Evolutionary conservation across 257 asterid genomes (phyloP), one percentile per base, ranked within the genome.

Genomic region (Ajuga chamaepitys): DNA sequence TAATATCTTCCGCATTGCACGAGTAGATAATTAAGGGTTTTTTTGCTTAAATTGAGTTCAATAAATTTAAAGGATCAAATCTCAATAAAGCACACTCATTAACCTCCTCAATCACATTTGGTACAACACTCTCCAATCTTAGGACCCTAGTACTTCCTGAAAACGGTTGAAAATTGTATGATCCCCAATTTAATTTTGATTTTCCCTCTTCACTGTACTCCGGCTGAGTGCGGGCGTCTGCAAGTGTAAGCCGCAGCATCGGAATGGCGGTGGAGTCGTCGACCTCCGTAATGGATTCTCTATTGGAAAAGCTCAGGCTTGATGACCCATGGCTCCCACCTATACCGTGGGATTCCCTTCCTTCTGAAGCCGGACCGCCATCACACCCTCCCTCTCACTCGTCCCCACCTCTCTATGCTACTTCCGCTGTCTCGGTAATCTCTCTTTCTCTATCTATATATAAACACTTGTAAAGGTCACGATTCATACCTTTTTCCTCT

Each of bases 291-390:
- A 45, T 88, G 67, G 72, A 72, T 58, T 82, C 82, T 58, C 78
- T 88, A 45, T 58, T 83, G 68, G 80, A 80, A 69, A 83, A 82
- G 67, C 80, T 92, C 37, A 82, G 73, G 75, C 85, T 92, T 9
- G 88, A 87, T 30, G 91, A 86, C 41, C 89, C 91, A 6, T 85
- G 86, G 83, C 59, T 88, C n/a, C 86, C 86, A 13, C 83, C 97
- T 16, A 74, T 83, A 78, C 87, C 90, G 9, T 84, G 97, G 98
- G 98, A 92, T 51, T 85, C 88, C 18, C 25, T 81, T 41, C 75
- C 90, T 63, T 76, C 89, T 21, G 84, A 77, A 64, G 69, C 77
- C 68, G 86, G 81, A 75, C 62, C 76, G 59, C 69, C 80, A 24
- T 44, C 82, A 34, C 76, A 62, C 30, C 56, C 81, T 32, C 59